These are phyloP conservation scores for Xylaria castorea DNA, from an alignment of 495 filamentous ascomycete species.

Conservation along the genomic window DNA sequence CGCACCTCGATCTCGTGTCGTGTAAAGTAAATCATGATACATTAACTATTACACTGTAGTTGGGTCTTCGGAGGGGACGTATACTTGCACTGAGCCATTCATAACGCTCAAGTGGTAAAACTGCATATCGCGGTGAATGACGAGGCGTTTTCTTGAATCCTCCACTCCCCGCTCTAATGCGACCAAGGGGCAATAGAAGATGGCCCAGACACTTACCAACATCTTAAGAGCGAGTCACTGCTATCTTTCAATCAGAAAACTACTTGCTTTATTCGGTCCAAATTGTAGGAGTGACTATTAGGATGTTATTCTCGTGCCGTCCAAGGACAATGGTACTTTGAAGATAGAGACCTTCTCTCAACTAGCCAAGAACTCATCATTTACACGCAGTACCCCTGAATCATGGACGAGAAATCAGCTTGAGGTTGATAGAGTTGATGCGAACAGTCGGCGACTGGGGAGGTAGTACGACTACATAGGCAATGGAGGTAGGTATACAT, in stretches of 20 bases:
- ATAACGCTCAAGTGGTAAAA: slow-evolving; percentile 32
- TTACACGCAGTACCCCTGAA: background rate
- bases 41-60: slow-evolving; percentile 7
- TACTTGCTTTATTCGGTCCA: background rate
- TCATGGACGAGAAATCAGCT: background rate
- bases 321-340: background rate
- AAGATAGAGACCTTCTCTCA: background rate
- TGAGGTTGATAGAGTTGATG: slow-evolving; percentile 7
- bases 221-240: background rate
- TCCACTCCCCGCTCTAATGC: slow-evolving; percentile 35
- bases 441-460: background rate
- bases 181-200: slow-evolving; percentile 29
- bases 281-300: background rate
- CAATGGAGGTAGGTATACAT: background rate
- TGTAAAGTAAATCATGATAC: slow-evolving; percentile 19
- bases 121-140: slow-evolving; percentile 29
- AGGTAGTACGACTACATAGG: background rate
- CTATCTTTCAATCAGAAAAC: background rate
- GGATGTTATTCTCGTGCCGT: background rate
- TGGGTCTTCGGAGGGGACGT: slow-evolving; percentile 11
- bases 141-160: slow-evolving; percentile 34
- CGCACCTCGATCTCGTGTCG: slow-evolving; percentile 22
- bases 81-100: slow-evolving; percentile 26
- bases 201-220: background rate
- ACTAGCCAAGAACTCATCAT: background rate